Evolutionary conservation across 2,329 filamentous ascomycete genomes (phyloP).

Genomic region (Xylariales sp.): DNA sequence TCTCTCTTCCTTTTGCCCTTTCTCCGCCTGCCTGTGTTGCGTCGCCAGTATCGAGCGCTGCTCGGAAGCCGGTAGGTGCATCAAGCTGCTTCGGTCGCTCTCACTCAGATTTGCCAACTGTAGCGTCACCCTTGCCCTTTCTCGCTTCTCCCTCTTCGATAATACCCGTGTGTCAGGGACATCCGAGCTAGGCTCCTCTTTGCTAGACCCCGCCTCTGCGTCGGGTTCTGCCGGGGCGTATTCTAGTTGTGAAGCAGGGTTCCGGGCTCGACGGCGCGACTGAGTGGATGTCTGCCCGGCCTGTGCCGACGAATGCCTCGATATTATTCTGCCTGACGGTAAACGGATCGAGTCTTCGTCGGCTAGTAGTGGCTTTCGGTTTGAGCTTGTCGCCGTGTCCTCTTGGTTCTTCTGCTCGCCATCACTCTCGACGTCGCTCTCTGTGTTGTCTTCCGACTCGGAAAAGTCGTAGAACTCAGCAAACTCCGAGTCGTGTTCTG

Average conservation of each 20-base stretch:
- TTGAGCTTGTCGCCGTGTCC: conserved; percentile 16
- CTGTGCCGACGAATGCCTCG: conserved; percentile 37
- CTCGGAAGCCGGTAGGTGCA: conserved; percentile 42
- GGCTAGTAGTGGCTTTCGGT: conserved; percentile 32
- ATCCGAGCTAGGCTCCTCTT: conserved; percentile 30
- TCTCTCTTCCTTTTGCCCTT: conserved; percentile 46
- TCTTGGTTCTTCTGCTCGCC: conserved; percentile 7
- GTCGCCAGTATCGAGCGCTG: conserved; percentile 42
- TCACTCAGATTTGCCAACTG: conserved; percentile 43
- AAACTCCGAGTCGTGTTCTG: conserved; percentile 43
- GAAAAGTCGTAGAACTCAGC: conserved; percentile 47
- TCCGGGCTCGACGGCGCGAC: conserved; percentile 34
- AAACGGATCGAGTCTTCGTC: conserved; percentile 44
- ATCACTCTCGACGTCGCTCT: conserved; percentile 28
- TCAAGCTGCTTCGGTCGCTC: conserved; percentile 40
- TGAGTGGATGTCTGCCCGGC: conserved; percentile 30
- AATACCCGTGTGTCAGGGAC: conserved; percentile 30
- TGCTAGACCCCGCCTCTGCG: conserved; percentile 25
- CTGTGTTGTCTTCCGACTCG: conserved; percentile 30
- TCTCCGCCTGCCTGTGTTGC: conserved; percentile 40
- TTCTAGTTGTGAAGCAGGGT: conserved; percentile 35
- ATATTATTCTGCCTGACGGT: conserved; percentile 45
- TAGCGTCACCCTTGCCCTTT: conserved; percentile 35
- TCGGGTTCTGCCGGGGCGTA: conserved; percentile 27
- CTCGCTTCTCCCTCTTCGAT: conserved; percentile 43